Evolutionary conservation across 2,329 filamentous ascomycete species (phyloP).

Genomic region (Davidsoniella neocaledoniae): DNA sequence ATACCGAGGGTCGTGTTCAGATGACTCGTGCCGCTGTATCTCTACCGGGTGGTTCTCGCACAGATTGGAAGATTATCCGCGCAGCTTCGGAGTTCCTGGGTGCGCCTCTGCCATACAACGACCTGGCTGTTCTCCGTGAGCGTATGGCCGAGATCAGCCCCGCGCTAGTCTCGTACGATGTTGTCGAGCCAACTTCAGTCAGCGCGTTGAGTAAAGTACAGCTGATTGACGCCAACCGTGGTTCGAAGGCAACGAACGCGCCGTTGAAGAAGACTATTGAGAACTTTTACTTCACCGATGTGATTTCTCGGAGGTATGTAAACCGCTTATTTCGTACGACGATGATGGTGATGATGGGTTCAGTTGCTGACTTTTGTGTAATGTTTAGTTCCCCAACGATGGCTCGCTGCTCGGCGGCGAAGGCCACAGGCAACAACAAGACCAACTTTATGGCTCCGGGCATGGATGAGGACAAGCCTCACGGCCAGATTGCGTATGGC

Average conservation of each 20-base stretch:
- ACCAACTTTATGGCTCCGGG: conserved; percentile 67
- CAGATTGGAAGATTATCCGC: conserved; percentile 98
- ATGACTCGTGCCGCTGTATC: conserved; percentile 81
- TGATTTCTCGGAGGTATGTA: conserved; percentile 81
- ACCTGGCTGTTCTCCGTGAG: conserved; percentile 74
- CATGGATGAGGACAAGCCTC: conserved; percentile 43
- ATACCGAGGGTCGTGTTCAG: conserved; percentile 93
- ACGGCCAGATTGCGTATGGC: conserved; percentile 44
- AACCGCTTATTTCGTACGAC: background rate
- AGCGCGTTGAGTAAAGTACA: conserved; percentile 75
- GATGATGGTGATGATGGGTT: background rate
- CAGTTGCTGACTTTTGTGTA: background rate
- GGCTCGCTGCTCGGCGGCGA: conserved; percentile 90
- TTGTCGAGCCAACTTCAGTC: conserved; percentile 68
- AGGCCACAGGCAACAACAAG: conserved; percentile 62
- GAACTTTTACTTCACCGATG: conserved; percentile 97
- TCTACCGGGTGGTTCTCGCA: conserved; percentile 73
- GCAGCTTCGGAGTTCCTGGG: conserved; percentile 84
- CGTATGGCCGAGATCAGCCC: conserved; percentile 93
- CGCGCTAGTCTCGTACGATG: conserved; percentile 73
- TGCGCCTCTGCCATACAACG: conserved; percentile 76
- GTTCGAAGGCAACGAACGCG: conserved; percentile 50
- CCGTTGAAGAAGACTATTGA: conserved; percentile 75
- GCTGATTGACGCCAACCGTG: conserved; percentile 92
- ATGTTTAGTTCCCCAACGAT: conserved; percentile 82